Evolutionary conservation across 129 eudicot genomes (phyloP).

Genomic region (Helianthus tuberosus): DNA sequence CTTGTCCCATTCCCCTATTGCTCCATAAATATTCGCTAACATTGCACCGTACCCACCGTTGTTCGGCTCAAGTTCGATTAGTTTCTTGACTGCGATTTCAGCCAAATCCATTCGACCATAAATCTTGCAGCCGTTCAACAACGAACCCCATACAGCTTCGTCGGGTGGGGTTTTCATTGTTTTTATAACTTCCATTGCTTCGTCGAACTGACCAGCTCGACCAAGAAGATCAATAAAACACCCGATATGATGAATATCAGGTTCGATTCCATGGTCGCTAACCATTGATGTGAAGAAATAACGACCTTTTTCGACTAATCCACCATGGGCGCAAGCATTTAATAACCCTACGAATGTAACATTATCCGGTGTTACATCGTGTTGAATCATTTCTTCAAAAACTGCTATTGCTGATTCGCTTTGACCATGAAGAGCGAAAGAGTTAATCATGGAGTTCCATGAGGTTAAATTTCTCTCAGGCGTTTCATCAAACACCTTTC

Average conservation of each 20-base stretch:
- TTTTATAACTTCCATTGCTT: slow-evolving; percentile 62
- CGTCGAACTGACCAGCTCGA: slow-evolving; percentile 67
- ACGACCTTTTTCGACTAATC: slow-evolving; percentile 68
- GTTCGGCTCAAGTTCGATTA: slow-evolving; percentile 58
- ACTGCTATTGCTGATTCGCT: slow-evolving; percentile 47
- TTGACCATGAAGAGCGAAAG: slow-evolving; percentile 65
- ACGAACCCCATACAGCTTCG: slow-evolving; percentile 85
- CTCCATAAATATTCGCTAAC: slow-evolving; percentile 80
- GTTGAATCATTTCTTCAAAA: slow-evolving; percentile 58
- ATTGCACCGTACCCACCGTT: slow-evolving; percentile 75
- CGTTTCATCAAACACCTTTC: slow-evolving; percentile 49
- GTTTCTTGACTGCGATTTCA: slow-evolving; percentile 67
- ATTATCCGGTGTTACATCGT: slow-evolving; percentile 51
- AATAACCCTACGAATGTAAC: slow-evolving; percentile 72
- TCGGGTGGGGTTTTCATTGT: slow-evolving; percentile 71
- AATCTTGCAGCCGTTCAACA: slow-evolving; percentile 83
- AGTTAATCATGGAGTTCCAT: slow-evolving; percentile 79
- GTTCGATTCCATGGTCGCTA: slow-evolving; percentile 51
- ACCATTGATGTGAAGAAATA: slow-evolving; percentile 60
- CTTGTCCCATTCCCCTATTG: slow-evolving; percentile 78
- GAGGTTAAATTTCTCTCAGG: slow-evolving; percentile 49
- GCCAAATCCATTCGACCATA: slow-evolving; percentile 69
- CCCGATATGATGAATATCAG: slow-evolving; percentile 76
- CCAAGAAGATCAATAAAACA: slow-evolving; percentile 77
- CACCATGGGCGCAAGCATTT: slow-evolving; percentile 85